A percentile compares a stretch with the other conserved stretches of the same genome.
These are phyloP conservation scores for Sarocladium brachiariae DNA, from an alignment of 2,329 filamentous ascomycete genomes.

Conservation along the genomic window DNA sequence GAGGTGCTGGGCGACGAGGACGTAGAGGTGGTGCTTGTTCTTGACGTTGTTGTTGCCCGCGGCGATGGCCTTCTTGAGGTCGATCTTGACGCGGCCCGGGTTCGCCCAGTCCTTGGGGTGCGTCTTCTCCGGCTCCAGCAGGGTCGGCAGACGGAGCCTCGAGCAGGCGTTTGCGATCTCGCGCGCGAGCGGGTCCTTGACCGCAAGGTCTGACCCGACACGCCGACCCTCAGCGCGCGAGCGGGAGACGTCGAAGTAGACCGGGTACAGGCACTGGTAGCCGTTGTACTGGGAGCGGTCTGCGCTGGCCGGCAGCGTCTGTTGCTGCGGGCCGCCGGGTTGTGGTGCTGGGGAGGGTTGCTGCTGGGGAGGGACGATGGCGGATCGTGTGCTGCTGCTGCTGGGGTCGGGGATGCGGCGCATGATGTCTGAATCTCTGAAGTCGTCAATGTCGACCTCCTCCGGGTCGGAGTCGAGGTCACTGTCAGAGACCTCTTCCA, in stretches of 20 bases:
- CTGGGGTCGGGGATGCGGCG: slow-evolving; percentile 32
- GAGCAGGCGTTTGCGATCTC: slow-evolving; percentile 85
- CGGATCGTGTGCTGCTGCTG: slow-evolving; percentile 15
- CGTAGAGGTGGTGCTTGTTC: slow-evolving; percentile 82
- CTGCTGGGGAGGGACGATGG: slow-evolving; percentile 12
- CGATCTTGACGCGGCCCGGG: slow-evolving; percentile 79
- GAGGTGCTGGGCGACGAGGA: slow-evolving; percentile 71
- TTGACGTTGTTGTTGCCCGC: slow-evolving; percentile 40
- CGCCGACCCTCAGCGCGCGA: slow-evolving; percentile 74
- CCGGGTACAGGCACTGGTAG: slow-evolving; percentile 86
- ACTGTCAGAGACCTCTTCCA: slow-evolving; percentile 88
- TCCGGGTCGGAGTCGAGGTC: slow-evolving; percentile 77
- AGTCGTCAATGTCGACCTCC: slow-evolving; percentile 72
- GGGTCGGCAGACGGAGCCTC: slow-evolving; percentile 60
- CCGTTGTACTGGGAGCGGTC: slow-evolving; percentile 57
- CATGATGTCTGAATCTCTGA: slow-evolving; percentile 50
- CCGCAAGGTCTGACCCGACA: slow-evolving; percentile 64
- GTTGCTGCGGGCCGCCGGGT: slow-evolving; percentile 23
- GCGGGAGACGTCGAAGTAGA: slow-evolving; percentile 83
- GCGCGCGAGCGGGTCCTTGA: slow-evolving; percentile 77
- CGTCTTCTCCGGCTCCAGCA: slow-evolving; percentile 84
- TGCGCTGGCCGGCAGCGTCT: slow-evolving; percentile 27
- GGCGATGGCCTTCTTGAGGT: slow-evolving; percentile 48
- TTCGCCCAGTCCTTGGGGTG: slow-evolving; percentile 98
- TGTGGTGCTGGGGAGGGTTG: slow-evolving; percentile 22